phyloP scores from a whole-genome alignment of 345 rosid genomes.

The Anastatica hierochuntica region DNA sequence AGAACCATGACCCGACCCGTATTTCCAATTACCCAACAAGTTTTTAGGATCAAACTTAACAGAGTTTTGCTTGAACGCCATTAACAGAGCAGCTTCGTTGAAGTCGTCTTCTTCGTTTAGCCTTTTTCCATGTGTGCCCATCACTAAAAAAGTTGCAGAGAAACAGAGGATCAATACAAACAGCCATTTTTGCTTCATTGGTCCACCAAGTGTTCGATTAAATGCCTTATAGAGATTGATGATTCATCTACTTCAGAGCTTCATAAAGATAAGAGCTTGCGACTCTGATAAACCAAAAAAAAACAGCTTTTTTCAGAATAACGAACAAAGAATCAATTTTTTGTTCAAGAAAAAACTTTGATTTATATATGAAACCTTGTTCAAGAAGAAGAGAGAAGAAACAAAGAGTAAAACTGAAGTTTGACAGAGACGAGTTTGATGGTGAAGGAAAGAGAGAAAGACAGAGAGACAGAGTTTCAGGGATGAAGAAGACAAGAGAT shows the following conservation, averaged over 20 bases:
- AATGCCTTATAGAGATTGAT: background rate
- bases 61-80: constrained; percentile 57
- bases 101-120: background rate
- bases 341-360: too few relatives aligned
- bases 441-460: constrained; percentile 2
- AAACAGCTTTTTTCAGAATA: too few relatives aligned
- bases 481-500: constrained; percentile 9
- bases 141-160: background rate
- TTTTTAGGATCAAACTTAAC: constrained; percentile 51
- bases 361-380: too few relatives aligned
- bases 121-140: background rate
- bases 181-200: constrained; percentile 16
- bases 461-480: background rate
- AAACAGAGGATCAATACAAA: constrained; percentile 13
- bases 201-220: background rate
- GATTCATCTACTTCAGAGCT: too few relatives aligned
- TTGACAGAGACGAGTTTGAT: constrained; percentile 2
- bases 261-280: background rate
- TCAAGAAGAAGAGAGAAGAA: too few relatives aligned
- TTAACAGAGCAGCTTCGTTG: constrained; percentile 33
- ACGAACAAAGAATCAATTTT: too few relatives aligned
- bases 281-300: too few relatives aligned
- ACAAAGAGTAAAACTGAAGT: constrained; percentile 10
- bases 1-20: constrained; percentile 26
- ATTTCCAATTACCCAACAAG: constrained; percentile 43